Evolutionary conservation across 2,329 filamentous ascomycete species (phyloP), one percentile per base, ranked within the genome.

Genomic region (Emergomyces orientalis): DNA sequence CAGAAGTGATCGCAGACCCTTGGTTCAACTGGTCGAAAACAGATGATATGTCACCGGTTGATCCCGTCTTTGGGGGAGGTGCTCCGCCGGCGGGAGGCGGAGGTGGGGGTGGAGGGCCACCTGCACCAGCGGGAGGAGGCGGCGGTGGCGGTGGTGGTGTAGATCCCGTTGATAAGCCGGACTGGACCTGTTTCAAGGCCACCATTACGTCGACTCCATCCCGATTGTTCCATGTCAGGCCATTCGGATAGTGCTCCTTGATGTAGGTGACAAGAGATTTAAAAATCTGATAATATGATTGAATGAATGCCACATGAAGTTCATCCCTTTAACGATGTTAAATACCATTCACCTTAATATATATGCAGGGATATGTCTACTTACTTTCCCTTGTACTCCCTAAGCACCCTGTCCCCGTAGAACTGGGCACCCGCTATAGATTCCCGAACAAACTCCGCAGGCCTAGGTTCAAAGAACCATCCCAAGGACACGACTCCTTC

Each of bases 21-120:
- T 88, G 88, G 78, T 97, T 97, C 61, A 99, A 80, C 68, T 97
- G 89, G 49, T 88, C 88, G 74, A 99, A 99, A 2, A 99, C 91
- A 30, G 93, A 91, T 27, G 86, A 86, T 75, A 96, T 86, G 62
- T 93, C 91, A 34, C 82, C 76, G 8, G 76, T 75, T 30, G 77
- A 76, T 2, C 81, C 75, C 45, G 80, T 74, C 22, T 77, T 72
- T 11, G 77, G 73, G 13, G 81, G 73, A 17, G 81, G 75, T 45
- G 78, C 73, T 52, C 77, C 77, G 34, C 88, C 84, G 1, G 87
- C 88, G 13, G 88, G 84, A 34, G 88, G 86, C 1, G 88, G 86
- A 19, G 86, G 87, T 13, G 88, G 88, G 1, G 88, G 88, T 0
- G 88, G 87, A 7, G 86, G 86, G 41, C 82, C 80, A 52, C 81